Evolutionary conservation across 2,329 filamentous ascomycete genomes (phyloP), one percentile per base, ranked within the genome.

Genomic region (Cladosporium sp.): DNA sequence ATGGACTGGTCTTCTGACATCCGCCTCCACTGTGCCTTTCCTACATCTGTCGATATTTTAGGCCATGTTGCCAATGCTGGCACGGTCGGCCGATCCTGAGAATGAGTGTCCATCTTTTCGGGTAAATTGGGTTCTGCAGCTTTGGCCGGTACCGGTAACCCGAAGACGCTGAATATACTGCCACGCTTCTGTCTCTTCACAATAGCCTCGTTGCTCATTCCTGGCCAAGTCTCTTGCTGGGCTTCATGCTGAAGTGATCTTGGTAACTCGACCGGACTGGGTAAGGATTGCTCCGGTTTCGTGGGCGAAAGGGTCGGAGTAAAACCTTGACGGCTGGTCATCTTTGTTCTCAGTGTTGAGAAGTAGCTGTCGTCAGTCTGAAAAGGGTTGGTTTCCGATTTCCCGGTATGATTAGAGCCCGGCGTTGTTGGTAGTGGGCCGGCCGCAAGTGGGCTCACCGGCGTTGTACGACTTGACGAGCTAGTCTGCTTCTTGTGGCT

Each of bases 101-200:
- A 24, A 10, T 12, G 2, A 5, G 14, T 30, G 32, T 41, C 34
- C 15, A n/a, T 8, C 1, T 30, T 44, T 2, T 55, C 60, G 2
- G 34, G 49, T 14, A 14, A 8, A n/a, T 4, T 34, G 6, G 18
- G 3, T 21, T 26, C 44, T 38, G 52, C 11, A 14, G 14, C 52
- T 52, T 64, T 64, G 14, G 11, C 24, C 15, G 61, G 24, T 6
- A 63, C 62, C 7, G 60, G 64, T 63, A 68, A 67, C 1, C 70
- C 65, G 18, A 72, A 72, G 1, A 71, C 32, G 21, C 63, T 67
- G 59, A 70, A 68, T 4, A 72, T 64, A 11, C 68, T 63, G 32
- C 68, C 70, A 8, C 66, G 66, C 55, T 67, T 70, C n/a, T 70
- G 66, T 47, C 64, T 54, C 38, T 66, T 66, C 15, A 54, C 44